Base-by-base conservation (phyloP, 2,329 filamentous ascomycete species). In the Colletotrichum destructivum region DNA sequence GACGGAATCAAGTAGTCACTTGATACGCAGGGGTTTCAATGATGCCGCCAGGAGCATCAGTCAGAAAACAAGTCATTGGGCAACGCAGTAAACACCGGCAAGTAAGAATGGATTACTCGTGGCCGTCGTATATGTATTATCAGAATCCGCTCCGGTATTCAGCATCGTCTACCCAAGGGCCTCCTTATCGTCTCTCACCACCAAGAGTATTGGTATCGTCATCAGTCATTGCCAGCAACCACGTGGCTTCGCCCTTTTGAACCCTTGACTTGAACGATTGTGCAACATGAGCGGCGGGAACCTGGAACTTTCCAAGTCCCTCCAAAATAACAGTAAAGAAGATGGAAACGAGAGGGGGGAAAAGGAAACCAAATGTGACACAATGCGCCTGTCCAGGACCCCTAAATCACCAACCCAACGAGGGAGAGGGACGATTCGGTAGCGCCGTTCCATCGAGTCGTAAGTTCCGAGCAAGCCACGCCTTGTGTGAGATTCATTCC, bases 371-470 rank as follows among this genome's bases (percentile, higher is more conserved):
- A 23, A 46, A 26, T 38, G n/a, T 51, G 13, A n/a, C 15, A 51
- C 21, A 52, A 51, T 63, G 38, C 61, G 61, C 61, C 49, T 31
- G 26, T n/a, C 49, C 38, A 15, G 18, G 13, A 31, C 11, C 11
- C 49, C 38, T 16, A 52, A 46, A 40, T 26, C 40, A 15, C 8
- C 60, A n/a, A n/a, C 40, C 23, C 46, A 63, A 16, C 26, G n/a
- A 63, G 31, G 46, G 35, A 46, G n/a, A 13, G 23, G 13, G 3
- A 42, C 16, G 35, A 11, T 8, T 57, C 60, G n/a, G 26, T 23
- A 52, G 60, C 60, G 46, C 60, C 60, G n/a, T 62, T 62, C 60
- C 46, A 13, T 52, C 60, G 51, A 57, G 13, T 42, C 46, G 42
- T 42, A 52, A 57, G 46, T 51, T 18, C 46, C 60, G 35, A 15